Evolutionary conservation across 768 basidiomycete genomes (phyloP).

Genomic region (Gautieria morchelliformis): DNA sequence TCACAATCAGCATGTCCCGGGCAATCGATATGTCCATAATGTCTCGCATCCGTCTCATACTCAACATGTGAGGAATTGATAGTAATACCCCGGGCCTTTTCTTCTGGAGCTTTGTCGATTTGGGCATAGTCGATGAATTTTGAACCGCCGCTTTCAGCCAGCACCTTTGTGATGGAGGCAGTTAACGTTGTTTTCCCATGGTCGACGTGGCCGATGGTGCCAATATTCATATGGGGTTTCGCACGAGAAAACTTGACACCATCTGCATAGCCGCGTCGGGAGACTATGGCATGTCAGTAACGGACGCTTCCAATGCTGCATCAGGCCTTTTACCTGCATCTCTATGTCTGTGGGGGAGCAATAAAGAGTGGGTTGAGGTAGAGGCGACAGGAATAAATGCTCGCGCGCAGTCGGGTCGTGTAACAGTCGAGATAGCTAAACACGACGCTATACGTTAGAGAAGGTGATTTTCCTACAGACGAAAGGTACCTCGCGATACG

Average conservation of each 20-base stretch:
- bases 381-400: constrained; percentile 9
- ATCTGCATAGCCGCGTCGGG: constrained; percentile 70
- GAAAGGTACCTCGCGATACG: constrained; percentile 2
- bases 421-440: constrained; percentile 21
- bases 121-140: constrained; percentile 91
- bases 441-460: not conserved
- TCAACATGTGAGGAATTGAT: constrained; percentile 99
- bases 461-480: not conserved
- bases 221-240: constrained; percentile 93
- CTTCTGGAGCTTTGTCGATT: constrained; percentile 99
- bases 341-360: constrained; percentile 12
- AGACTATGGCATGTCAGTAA: constrained; percentile 24
- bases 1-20: constrained; percentile 91
- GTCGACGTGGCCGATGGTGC: constrained; percentile 95
- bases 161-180: constrained; percentile 90
- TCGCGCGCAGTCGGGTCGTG: constrained; percentile 35
- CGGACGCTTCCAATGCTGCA: not conserved
- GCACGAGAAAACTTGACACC: constrained; percentile 53
- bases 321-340: constrained; percentile 8
- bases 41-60: constrained; percentile 83
- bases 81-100: constrained; percentile 98
- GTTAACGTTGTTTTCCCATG: constrained; percentile 98
- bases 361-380: not conserved
- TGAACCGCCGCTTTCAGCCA: constrained; percentile 65
- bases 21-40: constrained; percentile 98